Base-by-base conservation (phyloP, 2,329 filamentous ascomycete genomes). In the Podosphaera xanthii region DNA sequence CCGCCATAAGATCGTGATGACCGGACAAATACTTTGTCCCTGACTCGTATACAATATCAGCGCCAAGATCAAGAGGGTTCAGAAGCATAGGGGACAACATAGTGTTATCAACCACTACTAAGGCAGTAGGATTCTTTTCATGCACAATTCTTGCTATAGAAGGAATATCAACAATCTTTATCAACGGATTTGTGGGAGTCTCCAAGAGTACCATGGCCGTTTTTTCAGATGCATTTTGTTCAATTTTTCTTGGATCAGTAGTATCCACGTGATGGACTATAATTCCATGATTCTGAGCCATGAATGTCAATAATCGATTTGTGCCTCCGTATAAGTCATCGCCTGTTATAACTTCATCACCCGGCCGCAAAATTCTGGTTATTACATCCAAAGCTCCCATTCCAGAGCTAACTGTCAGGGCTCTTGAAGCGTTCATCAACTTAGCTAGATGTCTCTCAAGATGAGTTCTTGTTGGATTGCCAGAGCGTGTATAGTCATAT, bases 311-410 rank as follows among this genome's bases (percentile, higher is more conserved):
- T 61, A 98, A 78, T 60, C 92, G 82, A 75, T 98, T 89, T 63
- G 89, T 94, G 65, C 92, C 92, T 64, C 92, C 92, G 72, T 98
- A 98, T 60, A 98, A 76, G 71, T 98, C 92, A 70, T 97, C 90
- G 46, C 94, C 94, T 0, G 92, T 96, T 59, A 98, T 85, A 44
- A 98, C 94, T 72, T 98, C 91, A 70, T 98, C 92, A 61, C 92
- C 92, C 0, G 92, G 91, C 61, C 86, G 82, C 57, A 98, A 77
- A 12, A 97, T 76, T 59, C 92, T 84, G 14, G 89, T 94, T 65
- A 98, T 96, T 63, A 98, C 91, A 72, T 98, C 92, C 67, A 97
- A 76, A 33, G 92, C 92, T 58, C 89, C 92, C 92, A 98, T 98
- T 60, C 92, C 92, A 0, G 91, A 97, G 59, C 90, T 89, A 52